Conservation (phyloP, 225 moss, liverwort and hornwort species). For the Ulota crispa region DNA sequence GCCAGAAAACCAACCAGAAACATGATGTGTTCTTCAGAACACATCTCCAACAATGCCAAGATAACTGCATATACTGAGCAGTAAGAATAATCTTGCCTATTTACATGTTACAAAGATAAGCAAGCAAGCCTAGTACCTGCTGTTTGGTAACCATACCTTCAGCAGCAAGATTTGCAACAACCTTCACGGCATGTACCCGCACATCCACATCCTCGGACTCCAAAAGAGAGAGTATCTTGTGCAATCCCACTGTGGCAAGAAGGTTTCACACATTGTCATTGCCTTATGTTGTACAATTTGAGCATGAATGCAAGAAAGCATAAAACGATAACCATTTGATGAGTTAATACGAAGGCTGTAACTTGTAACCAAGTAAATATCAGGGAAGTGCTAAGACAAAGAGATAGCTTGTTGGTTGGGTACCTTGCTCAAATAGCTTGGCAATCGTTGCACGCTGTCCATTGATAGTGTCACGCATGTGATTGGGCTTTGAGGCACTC, state of each 20-base stretch:
- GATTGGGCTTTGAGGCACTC: slow-evolving; percentile 59
- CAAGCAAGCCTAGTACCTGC: neutral
- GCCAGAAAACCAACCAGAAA: too few species aligned
- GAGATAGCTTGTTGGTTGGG: neutral
- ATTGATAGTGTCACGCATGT: slow-evolving; percentile 93
- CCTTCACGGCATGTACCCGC: slow-evolving; percentile 94
- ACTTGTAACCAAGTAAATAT: neutral
- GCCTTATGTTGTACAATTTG: neutral
- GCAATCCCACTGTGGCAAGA: slow-evolving; percentile 72
- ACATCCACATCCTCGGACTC: slow-evolving; percentile 98
- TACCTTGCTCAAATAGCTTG: slow-evolving; percentile 98
- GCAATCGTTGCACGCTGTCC: slow-evolving; percentile 98
- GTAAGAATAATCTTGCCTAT: neutral
- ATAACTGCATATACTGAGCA: neutral
- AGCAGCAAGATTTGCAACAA: slow-evolving; percentile 97
- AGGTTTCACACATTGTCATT: neutral
- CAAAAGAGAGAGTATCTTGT: slow-evolving; percentile 93
- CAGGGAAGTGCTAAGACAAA: neutral
- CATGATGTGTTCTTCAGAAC: too few species aligned
- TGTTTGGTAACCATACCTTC: slow-evolving; percentile 58
- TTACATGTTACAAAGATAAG: neutral
- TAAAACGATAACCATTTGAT: neutral
- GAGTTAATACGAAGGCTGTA: neutral
- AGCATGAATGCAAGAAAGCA: neutral
- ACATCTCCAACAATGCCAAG: too few species aligned